Evolutionary conservation across 177 flowering plant species (phyloP).

Genomic region (Vitis hybrid): DNA sequence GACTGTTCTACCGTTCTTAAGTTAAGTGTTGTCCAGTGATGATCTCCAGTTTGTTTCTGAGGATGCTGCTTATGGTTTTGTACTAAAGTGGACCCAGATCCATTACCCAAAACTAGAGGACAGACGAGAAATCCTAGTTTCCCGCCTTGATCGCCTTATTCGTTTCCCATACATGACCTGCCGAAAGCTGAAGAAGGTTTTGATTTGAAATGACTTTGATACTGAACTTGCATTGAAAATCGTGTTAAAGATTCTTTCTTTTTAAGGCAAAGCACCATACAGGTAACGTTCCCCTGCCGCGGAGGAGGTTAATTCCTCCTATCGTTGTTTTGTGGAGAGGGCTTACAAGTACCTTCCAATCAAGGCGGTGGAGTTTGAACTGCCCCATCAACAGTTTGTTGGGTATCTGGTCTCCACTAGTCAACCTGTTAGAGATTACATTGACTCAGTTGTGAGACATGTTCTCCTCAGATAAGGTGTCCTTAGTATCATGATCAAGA

Average conservation of each 20-base stretch:
- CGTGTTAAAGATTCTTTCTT: slow-evolving; percentile 55
- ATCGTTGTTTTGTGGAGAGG: slow-evolving; percentile 42
- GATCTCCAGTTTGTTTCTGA: slow-evolving; percentile 62
- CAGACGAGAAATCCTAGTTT: slow-evolving; percentile 43
- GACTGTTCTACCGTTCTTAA: slow-evolving; percentile 47
- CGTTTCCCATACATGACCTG: slow-evolving; percentile 68
- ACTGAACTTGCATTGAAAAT: slow-evolving; percentile 43
- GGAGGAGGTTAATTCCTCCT: slow-evolving; percentile 26
- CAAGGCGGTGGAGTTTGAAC: slow-evolving; percentile 58
- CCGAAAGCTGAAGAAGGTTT: slow-evolving; percentile 50
- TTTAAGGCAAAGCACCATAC: slow-evolving; percentile 58
- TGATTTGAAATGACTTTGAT: slow-evolving; percentile 49
- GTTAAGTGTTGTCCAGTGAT: slow-evolving; percentile 56
- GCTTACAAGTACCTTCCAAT: slow-evolving; percentile 58
- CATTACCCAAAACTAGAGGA: slow-evolving; percentile 59
- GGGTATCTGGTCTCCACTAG: slow-evolving; percentile 33
- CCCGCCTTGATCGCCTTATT: slow-evolving; percentile 42
- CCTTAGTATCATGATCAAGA: too few relatives aligned
- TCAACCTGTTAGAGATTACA: too few relatives aligned
- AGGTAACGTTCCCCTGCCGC: slow-evolving; percentile 42
- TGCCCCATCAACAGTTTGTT: slow-evolving; percentile 48
- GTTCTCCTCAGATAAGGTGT: too few relatives aligned
- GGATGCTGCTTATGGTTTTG: slow-evolving; percentile 59
- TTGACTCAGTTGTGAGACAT: too few relatives aligned
- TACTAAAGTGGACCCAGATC: slow-evolving; percentile 55